Percentiles rank a stretch among this genome's conserved stretches.
These are phyloP conservation scores for Echinosophora koreensis DNA, from an alignment of 306 rosid species.

Conservation along the genomic window DNA sequence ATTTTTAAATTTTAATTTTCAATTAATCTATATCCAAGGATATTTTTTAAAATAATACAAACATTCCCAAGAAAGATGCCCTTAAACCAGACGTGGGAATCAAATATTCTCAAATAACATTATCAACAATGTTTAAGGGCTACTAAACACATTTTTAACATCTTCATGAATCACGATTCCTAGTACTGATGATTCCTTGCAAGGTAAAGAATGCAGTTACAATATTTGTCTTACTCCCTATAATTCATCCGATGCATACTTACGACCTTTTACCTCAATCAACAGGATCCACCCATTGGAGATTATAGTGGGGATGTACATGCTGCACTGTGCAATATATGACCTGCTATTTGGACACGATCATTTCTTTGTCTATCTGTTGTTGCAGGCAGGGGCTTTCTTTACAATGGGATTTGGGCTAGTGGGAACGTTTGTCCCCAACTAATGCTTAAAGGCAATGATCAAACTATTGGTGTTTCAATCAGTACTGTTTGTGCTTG, in stretches of 20 bases:
- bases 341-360: conserved; percentile 57
- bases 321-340: conserved; percentile 71
- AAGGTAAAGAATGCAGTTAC: conserved; percentile 26
- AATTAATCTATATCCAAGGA: no score
- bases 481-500: conserved; percentile 41
- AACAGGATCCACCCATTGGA: conserved; percentile 65
- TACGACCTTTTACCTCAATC: conserved; percentile 32
- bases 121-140: no score
- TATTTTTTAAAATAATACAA: no score
- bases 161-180: no score
- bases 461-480: conserved; percentile 12
- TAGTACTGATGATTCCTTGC: no score
- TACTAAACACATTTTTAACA: no score
- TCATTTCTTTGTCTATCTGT: conserved; percentile 62
- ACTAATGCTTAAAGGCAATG: conserved; percentile 40
- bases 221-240: conserved; percentile 24
- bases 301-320: conserved; percentile 67
- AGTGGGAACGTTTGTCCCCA: conserved; percentile 63
- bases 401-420: conserved; percentile 64
- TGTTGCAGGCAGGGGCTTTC: conserved; percentile 70
- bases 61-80: no score
- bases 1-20: no score
- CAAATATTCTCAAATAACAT: no score
- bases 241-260: conserved; percentile 31
- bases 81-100: no score